Percentiles rank a stretch among this genome's conserved stretches.
These are phyloP conservation scores for Ganoderma boninense DNA, from an alignment of 1,284 basidiomycete species.

Conservation along the genomic window DNA sequence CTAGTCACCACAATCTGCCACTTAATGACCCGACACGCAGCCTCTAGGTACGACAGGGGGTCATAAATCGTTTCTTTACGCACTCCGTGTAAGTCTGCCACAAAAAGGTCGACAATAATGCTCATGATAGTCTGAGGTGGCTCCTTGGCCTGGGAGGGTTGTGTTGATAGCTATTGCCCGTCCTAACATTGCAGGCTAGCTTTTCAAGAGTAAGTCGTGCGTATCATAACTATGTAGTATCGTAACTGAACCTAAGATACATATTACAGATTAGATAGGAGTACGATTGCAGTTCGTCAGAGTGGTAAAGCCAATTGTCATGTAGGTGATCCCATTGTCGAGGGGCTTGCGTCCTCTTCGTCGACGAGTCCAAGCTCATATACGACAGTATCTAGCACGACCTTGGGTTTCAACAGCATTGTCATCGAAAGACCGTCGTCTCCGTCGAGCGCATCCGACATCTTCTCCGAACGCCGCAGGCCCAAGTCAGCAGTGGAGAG, in stretches of 20 bases:
- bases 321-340: conserved; percentile 23
- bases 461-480: conserved; percentile 38
- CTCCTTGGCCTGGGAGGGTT: not conserved
- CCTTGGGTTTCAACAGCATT: conserved; percentile 47
- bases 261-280: conserved; percentile 1
- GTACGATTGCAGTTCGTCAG: no score
- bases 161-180: not conserved
- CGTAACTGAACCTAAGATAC: not conserved
- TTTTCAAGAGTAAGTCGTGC: no score
- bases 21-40: not conserved
- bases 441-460: conserved; percentile 31
- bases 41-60: conserved; percentile 22
- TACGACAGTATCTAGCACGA: conserved; percentile 43
- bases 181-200: not conserved
- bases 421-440: conserved; percentile 31
- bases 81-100: not conserved
- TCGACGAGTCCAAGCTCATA: conserved; percentile 34
- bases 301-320: not conserved
- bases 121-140: conserved; percentile 18
- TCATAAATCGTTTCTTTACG: conserved; percentile 19
- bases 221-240: not conserved
- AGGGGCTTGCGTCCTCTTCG: conserved; percentile 30
- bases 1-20: not conserved
- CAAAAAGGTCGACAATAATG: conserved; percentile 4
- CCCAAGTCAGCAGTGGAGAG: conserved; percentile 50